Conservation (phyloP, 306 rosid genomes). For the Sphenostylis stenocarpa region DNA sequence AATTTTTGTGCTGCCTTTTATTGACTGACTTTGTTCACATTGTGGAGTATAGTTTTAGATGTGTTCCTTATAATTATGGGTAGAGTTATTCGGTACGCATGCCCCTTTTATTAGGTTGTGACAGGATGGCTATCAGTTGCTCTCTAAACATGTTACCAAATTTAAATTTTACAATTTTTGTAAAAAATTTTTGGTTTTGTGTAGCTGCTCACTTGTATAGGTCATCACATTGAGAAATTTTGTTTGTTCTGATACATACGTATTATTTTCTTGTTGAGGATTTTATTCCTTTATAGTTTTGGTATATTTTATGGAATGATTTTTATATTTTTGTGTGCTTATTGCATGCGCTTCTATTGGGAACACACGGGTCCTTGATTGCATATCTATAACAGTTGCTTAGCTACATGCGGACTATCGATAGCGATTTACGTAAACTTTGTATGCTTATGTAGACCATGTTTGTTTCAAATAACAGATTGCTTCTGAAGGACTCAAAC, state of each 20-base stretch:
- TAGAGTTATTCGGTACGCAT: too few relatives aligned
- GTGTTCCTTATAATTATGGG: too few relatives aligned
- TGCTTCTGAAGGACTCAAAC: conserved; percentile 96
- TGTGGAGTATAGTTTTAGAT: too few relatives aligned
- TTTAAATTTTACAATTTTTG: neutral
- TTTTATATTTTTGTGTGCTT: too few relatives aligned
- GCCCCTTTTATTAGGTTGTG: too few relatives aligned
- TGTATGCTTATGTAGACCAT: neutral
- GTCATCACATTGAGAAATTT: neutral
- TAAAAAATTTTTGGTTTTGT: neutral
- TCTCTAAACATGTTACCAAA: neutral
- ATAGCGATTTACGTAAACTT: neutral
- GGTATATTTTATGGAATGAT: too few relatives aligned
- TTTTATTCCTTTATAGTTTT: too few relatives aligned
- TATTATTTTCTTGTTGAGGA: too few relatives aligned
- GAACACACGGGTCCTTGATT: neutral
- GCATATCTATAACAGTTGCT: neutral
- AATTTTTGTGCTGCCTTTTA: too few relatives aligned
- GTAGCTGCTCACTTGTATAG: neutral
- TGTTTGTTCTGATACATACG: too few relatives aligned
- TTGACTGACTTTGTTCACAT: too few relatives aligned
- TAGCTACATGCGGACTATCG: neutral
- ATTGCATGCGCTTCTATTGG: neutral
- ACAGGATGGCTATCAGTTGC: too few relatives aligned
- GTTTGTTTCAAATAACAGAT: conserved; percentile 50